Base-by-base conservation (phyloP, 2,329 filamentous ascomycete species). In the Parastagonospora nodorum region DNA sequence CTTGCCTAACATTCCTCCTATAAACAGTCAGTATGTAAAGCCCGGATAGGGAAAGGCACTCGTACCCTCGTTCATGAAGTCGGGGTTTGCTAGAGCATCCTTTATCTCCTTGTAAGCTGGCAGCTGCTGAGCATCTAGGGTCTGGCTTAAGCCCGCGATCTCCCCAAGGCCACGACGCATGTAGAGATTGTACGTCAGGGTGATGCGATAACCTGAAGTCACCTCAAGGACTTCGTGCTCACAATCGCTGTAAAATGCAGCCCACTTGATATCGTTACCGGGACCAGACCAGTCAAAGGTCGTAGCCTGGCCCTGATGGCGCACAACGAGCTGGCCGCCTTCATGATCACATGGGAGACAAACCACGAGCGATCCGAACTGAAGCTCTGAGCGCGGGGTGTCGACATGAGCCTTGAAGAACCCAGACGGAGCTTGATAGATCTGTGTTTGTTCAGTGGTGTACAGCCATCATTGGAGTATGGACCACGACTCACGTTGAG, bases 171-270 rank as follows among this genome's bases (percentile, higher is more conserved):
- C 68, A 16, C 69, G 63, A 2, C 71, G 68, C 9, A 75, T 67
- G 53, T 77, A 84, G 1, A 87, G 48, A 35, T 86, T 86, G 68
- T 87, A 86, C 0, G 83, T 86, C 16, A 87, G 63, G 0, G 58
- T 58, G 12, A 87, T 53, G 0, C 82, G 78, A 49, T 86, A 75
- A 0, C 83, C 83, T 1, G 68, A 56, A 0, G 69, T 80, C 5
- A 87, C 77, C 11, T 78, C 74, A 0, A 77, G 58, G 1, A 83
- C 76, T 53, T 83, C 79, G 45, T 83, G 81, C 51, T 82, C 76
- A 55, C 79, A 82, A 60, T 82, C 79, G 46, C 75, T 74, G 58
- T 81, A 66, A 67, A 84, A 84, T 0, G 81, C 80, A 0, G 78
- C 78, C 80, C 80, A 84, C 16, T 73, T 60, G 41, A 75, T 59